Percentiles rank a stretch among this genome's conserved stretches.
Evolutionary conservation across 768 basidiomycete species (phyloP).

Genomic region (Myochromella boudieri): DNA sequence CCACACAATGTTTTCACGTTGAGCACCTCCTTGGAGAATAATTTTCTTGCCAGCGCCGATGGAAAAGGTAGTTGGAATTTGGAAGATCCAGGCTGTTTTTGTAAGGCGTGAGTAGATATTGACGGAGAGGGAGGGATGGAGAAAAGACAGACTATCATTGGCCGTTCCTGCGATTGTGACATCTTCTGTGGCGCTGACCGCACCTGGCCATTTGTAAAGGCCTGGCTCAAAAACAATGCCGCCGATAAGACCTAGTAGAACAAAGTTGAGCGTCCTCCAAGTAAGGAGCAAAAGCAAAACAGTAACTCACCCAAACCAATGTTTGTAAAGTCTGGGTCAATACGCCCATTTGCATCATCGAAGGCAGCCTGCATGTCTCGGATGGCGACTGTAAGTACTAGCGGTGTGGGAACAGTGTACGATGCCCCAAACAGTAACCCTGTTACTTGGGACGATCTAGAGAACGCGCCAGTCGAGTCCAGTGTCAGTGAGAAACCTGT

Average conservation of each 20-base stretch:
- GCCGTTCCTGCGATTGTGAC: no score
- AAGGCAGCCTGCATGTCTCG: slow-evolving; percentile 22
- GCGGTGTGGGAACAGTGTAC: slow-evolving; percentile 20
- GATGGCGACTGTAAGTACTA: slow-evolving; percentile 18
- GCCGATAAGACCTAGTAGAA: no score
- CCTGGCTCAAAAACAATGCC: no score
- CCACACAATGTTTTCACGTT: slow-evolving; percentile 1
- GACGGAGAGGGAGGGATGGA: no score
- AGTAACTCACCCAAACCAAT: slow-evolving; percentile 14
- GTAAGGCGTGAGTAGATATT: no score
- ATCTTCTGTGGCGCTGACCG: no score
- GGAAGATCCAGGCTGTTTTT: slow-evolving; percentile 4
- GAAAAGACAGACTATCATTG: no score
- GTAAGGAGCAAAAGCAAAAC: background rate
- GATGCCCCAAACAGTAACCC: slow-evolving; percentile 21
- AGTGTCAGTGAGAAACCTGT: slow-evolving; percentile 23
- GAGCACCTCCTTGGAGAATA: background rate
- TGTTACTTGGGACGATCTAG: slow-evolving; percentile 21
- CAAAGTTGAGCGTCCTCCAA: no score
- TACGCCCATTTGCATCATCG: slow-evolving; percentile 17
- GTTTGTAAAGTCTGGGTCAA: slow-evolving; percentile 17
- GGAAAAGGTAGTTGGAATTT: background rate
- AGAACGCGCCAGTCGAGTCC: slow-evolving; percentile 14
- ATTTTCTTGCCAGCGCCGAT: background rate
- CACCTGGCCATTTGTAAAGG: no score